Base-by-base conservation (phyloP, 2,329 filamentous ascomycete species). In the Incumbomyces delicatus region DNA sequence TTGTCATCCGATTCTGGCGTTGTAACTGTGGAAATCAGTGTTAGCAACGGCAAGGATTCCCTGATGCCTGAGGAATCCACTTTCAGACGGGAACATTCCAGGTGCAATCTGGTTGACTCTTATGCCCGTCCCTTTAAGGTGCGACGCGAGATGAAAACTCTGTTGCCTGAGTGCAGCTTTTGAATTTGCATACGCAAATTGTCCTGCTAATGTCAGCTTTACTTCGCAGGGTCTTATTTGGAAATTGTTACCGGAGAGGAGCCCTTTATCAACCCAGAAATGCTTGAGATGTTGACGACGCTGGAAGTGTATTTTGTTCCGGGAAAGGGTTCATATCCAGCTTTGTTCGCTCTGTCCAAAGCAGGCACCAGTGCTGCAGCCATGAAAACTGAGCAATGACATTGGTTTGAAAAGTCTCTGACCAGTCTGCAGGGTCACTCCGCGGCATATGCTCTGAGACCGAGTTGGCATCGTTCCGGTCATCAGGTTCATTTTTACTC, bases 71-170 rank as follows among this genome's bases (percentile, higher is more conserved):
- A 76, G 2, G 75, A 78, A 36, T 31, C n/a, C 27, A 36, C 41
- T 78, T 60, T 78, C 74, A 12, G 67, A 71, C 0, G 75, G 74
- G 58, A 78, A 78, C 2, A 78, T 67, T 22, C 74, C 74, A 0
- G 75, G 76, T 2, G 75, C 73, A 53, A 80, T 77, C 39, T 64
- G 68, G 60, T 80, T 80, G 51, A 80, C 67, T 12, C 76, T 63
- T 43, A 80, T 71, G 59, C 77, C 75, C 41, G 77, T 66, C 34
- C 70, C 66, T n/a, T 70, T 66, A 22, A 80, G 68, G 47, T 77
- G 72, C 8, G 67, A 66, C 1, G 75, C 72, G 7, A 80, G 64
- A 66, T 77, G 68, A 53, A 71, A 71, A 20, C 71, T 78, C 11
- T 79, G 61, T 50, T 80, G 76, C 38, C 77, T 71, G 6, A 68